Conservation (phyloP, 2,329 filamentous ascomycete species). For the Epichloe bromicola region DNA sequence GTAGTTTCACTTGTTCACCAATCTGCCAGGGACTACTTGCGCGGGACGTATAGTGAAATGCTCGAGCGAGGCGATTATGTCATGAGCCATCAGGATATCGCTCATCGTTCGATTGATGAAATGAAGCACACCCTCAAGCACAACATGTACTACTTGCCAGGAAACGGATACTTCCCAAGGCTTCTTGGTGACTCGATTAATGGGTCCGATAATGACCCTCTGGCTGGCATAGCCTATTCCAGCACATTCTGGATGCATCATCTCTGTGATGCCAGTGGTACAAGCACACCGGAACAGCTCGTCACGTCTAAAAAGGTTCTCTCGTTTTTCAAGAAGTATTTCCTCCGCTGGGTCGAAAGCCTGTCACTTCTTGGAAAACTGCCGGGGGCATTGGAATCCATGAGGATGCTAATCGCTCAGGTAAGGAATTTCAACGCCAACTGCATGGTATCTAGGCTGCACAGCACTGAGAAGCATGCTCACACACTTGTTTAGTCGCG, state of each 20-base stretch:
- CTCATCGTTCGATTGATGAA: constrained; percentile 19
- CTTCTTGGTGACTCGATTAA: constrained; percentile 5
- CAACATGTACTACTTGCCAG: constrained; percentile 22
- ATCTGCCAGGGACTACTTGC: constrained; percentile 29
- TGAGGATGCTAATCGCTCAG: constrained; percentile 3
- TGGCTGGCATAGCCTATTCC: constrained; percentile 13
- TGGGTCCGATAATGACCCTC: constrained; percentile 7
- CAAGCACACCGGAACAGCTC: not conserved
- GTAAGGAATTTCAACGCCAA: not conserved
- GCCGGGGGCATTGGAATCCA: constrained; percentile 2
- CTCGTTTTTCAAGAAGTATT: constrained; percentile 7
- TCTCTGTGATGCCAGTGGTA: constrained; percentile 10
- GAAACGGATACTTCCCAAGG: constrained; percentile 13
- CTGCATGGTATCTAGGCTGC: not conserved
- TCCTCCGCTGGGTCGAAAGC: constrained; percentile 11
- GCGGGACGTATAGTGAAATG: constrained; percentile 7
- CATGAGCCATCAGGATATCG: constrained; percentile 20
- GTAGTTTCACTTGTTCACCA: constrained; percentile 28
- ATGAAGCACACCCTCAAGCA: constrained; percentile 18
- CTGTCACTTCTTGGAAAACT: constrained; percentile 7
- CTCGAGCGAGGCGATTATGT: constrained; percentile 16
- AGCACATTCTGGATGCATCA: constrained; percentile 22
- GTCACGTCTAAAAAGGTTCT: constrained; percentile 12
- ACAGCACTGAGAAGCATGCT: not conserved
- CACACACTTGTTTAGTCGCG: constrained; percentile 1